A percentile compares a stretch with the other conserved stretches of the same genome.
These are phyloP conservation scores for Actinomucor elegans DNA, from an alignment of 371 early-diverging fungal species.

Conservation along the genomic window DNA sequence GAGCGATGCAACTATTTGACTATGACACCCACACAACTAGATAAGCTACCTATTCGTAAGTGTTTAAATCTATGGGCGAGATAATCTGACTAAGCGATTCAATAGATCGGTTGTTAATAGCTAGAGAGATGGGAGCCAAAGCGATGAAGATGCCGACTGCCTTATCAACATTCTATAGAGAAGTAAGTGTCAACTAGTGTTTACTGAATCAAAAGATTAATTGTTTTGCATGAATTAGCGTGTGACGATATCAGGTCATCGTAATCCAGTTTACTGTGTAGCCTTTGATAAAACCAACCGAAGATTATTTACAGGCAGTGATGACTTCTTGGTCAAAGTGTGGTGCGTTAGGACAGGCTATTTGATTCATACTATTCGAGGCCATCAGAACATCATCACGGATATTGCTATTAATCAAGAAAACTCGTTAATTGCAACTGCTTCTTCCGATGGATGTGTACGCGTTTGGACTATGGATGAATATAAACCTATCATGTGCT, in stretches of 20 bases:
- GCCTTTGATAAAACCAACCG: constrained; percentile 74
- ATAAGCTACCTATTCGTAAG: constrained; percentile 30
- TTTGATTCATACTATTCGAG: constrained; percentile 80
- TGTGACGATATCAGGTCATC: constrained; percentile 75
- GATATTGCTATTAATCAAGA: constrained; percentile 81
- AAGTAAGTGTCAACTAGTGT: constrained; percentile 16
- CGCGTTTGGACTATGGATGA: constrained; percentile 81
- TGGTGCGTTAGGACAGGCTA: constrained; percentile 86
- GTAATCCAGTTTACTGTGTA: constrained; percentile 71
- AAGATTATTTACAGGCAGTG: constrained; percentile 81
- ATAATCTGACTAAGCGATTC: too few relatives aligned
- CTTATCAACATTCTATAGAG: constrained; percentile 34
- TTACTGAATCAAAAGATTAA: neutral
- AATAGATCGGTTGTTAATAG: constrained; percentile 33
- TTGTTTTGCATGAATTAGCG: constrained; percentile 46
- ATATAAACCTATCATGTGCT: constrained; percentile 67
- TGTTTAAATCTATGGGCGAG: neutral
- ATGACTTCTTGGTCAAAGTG: constrained; percentile 84
- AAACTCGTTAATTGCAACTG: constrained; percentile 84
- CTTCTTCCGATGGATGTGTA: constrained; percentile 78
- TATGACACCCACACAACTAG: constrained; percentile 21
- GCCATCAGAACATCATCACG: constrained; percentile 78
- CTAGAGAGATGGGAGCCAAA: constrained; percentile 30
- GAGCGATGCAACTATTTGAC: constrained; percentile 26
- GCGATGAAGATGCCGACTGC: constrained; percentile 26